These are phyloP conservation scores for Bjerkandera adusta DNA, from an alignment of 1,284 basidiomycete species.

Conservation along the genomic window DNA sequence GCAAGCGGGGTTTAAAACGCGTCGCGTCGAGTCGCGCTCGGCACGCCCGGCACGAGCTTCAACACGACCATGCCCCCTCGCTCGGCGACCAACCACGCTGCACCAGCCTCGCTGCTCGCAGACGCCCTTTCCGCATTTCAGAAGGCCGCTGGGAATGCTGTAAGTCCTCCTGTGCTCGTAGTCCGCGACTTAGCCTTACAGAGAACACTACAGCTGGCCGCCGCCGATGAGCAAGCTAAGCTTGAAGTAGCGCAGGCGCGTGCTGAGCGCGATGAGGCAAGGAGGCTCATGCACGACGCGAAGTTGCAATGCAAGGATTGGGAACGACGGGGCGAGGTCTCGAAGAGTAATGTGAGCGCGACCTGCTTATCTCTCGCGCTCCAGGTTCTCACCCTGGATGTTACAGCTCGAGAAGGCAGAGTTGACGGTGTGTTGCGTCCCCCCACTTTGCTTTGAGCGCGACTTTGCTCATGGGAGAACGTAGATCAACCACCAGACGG, in stretches of 20 bases:
- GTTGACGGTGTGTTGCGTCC: slow-evolving; percentile 41
- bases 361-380: not conserved
- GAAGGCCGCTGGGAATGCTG: slow-evolving; percentile 27
- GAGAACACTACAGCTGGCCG: slow-evolving; percentile 20
- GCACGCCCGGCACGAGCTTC: not conserved
- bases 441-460: slow-evolving; percentile 5
- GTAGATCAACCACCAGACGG: slow-evolving; percentile 56
- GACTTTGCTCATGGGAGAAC: slow-evolving; percentile 1
- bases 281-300: slow-evolving; percentile 41
- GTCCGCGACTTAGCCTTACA: not conserved
- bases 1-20: slow-evolving; percentile 10
- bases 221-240: slow-evolving; percentile 26
- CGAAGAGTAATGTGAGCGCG: slow-evolving; percentile 51
- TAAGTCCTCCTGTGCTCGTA: slow-evolving; percentile 13
- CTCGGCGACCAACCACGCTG: slow-evolving; percentile 10
- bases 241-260: slow-evolving; percentile 38
- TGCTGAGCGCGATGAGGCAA: slow-evolving; percentile 44
- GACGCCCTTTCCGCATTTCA: slow-evolving; percentile 28
- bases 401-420: slow-evolving; percentile 54
- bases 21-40: slow-evolving; percentile 6
- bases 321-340: slow-evolving; percentile 46
- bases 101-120: slow-evolving; percentile 19
- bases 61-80: slow-evolving; percentile 3
- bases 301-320: slow-evolving; percentile 47
- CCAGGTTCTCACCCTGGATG: not conserved